Evolutionary conservation across 1,284 basidiomycete species (phyloP), one percentile per base, ranked within the genome.

Genomic region (Neolentinus lepideus): DNA sequence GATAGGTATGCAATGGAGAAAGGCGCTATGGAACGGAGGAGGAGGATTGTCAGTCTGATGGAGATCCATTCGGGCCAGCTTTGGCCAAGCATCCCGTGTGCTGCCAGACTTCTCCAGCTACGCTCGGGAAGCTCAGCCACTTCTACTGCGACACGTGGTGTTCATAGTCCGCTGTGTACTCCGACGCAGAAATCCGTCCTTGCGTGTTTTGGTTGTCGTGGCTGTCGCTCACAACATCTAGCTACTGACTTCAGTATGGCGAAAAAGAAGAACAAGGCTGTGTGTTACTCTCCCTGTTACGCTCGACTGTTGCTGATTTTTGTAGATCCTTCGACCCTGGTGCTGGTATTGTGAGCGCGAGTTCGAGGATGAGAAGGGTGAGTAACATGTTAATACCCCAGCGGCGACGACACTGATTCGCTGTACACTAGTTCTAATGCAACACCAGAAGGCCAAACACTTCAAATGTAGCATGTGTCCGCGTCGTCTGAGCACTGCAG

Each of bases 271-370:
- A 90, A 80, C 63, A 89, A 87, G 70, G 86, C 86, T 77, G 87
- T 83, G 52, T 29, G 72, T 63, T 11, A 22, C 25, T 14, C 8
- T 45, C 31, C 1, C 19, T 24, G 1, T 26, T 21, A 3, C 16
- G 16, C 35, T 25, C 48, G 22, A 19, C 52, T 29, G 14, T 33
- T 26, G 12, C 56, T 52, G 51, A 19, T 60, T 50, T 43, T 26
- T 52, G 3, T 59, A 94, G 92, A 75, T 93, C 58, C 83, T 94
- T 63, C 88, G 90, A 43, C 92, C 93, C 19, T 95, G 93, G 92
- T 96, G 93, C 75, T 98, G 94, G 96, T 98, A 98, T 72, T 98
- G 95, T 79, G 96, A 99, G 75, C 86, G 94, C 70, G 96, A 96
- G 72, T 98, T 97, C 66, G 94, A 97, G 71, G 94, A 97, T 82